A percentile compares a stretch with the other conserved stretches of the same genome.
Evolutionary conservation across 2,329 filamentous ascomycete species (phyloP).

Genomic region (Scolecobasidium constrictum): DNA sequence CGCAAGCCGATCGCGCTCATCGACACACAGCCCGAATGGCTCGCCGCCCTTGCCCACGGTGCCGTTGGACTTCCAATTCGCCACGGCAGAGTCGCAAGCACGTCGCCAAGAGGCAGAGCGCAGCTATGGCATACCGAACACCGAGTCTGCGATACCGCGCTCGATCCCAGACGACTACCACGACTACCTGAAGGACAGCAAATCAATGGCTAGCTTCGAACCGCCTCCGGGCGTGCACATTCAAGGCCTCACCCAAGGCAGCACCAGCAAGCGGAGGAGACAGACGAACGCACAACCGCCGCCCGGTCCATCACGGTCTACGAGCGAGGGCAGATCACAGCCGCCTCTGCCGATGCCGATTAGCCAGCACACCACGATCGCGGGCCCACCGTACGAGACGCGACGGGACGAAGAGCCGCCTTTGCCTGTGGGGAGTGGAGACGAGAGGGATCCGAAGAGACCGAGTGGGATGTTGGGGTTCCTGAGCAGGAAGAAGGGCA

Average conservation of each 20-base stretch:
- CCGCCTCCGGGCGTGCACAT: neutral
- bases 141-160: constrained; percentile 5
- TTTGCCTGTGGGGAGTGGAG: constrained; percentile 39
- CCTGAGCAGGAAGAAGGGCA: constrained; percentile 76
- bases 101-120: neutral
- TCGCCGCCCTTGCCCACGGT: constrained; percentile 31
- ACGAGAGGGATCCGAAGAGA: constrained; percentile 28
- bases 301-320: constrained; percentile 53
- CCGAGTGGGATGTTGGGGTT: constrained; percentile 86
- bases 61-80: constrained; percentile 8
- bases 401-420: constrained; percentile 48
- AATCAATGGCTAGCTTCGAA: neutral
- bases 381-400: constrained; percentile 66
- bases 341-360: no score
- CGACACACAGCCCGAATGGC: constrained; percentile 29
- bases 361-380: constrained; percentile 79
- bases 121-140: neutral
- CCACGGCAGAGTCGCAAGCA: neutral
- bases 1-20: constrained; percentile 5
- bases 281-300: neutral
- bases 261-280: constrained; percentile 5
- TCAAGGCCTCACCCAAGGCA: neutral
- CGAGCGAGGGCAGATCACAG: constrained; percentile 62
- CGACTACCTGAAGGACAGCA: constrained; percentile 5
- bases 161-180: constrained; percentile 10